Percentiles rank a stretch among this genome's conserved stretches.
Evolutionary conservation across 2,329 filamentous ascomycete genomes (phyloP).

Genomic region (Cadophora gregata): DNA sequence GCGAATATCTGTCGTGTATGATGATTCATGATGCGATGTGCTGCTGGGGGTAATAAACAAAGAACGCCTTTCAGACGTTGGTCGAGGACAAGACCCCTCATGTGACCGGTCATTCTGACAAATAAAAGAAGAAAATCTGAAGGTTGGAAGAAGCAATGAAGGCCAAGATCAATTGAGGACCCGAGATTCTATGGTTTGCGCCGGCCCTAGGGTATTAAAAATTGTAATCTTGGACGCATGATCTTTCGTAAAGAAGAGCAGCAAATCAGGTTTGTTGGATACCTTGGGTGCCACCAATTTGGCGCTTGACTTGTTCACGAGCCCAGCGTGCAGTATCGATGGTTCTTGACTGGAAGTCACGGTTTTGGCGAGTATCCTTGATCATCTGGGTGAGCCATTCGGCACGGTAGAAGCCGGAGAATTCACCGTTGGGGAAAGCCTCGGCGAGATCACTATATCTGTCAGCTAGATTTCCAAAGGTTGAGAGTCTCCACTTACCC

Average conservation of each 20-base stretch:
- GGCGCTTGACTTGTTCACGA: conserved; percentile 95
- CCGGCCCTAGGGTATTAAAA: conserved; percentile 39
- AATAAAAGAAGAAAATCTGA: conserved; percentile 35
- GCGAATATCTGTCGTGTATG: conserved; percentile 25
- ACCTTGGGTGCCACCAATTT: conserved; percentile 61
- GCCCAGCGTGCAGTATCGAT: conserved; percentile 97
- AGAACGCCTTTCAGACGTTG: conserved; percentile 35
- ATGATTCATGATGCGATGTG: conserved; percentile 33
- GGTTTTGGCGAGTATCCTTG: conserved; percentile 88
- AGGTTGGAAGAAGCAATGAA: conserved; percentile 21
- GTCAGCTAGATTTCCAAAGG: conserved; percentile 27
- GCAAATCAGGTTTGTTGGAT: conserved; percentile 43
- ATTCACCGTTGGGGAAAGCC: conserved; percentile 89
- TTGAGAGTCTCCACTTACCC: conserved; percentile 66
- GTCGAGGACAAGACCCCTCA: conserved; percentile 47
- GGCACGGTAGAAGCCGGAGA: conserved; percentile 82
- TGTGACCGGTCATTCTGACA: conserved; percentile 36
- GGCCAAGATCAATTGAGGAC: conserved; percentile 25
- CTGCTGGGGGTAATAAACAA: conserved; percentile 34
- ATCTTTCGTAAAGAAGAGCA: conserved; percentile 19
- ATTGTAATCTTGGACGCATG: conserved; percentile 35
- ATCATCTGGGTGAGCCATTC: conserved; percentile 92
- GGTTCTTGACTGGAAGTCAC: conserved; percentile 83
- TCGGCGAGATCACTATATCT: conserved; percentile 83
- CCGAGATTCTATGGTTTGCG: conserved; percentile 37